These are phyloP conservation scores for Lentinula aciculospora DNA, from an alignment of 768 basidiomycete genomes.

Conservation along the genomic window DNA sequence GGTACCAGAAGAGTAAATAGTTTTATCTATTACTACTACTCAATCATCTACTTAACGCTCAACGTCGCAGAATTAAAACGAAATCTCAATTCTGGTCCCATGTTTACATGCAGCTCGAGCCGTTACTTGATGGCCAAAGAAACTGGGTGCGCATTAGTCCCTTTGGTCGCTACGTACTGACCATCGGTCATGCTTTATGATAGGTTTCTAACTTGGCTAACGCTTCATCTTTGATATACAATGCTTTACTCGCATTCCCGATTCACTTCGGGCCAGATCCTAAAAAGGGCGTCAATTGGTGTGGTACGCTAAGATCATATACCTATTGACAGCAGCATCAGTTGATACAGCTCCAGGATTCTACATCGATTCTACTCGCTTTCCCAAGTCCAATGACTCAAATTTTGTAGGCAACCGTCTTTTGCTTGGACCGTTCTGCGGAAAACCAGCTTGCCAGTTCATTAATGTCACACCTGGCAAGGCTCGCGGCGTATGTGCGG, in stretches of 20 bases:
- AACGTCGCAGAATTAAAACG: conserved; percentile 44
- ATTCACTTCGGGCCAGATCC: conserved; percentile 54
- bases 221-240: conserved; percentile 75
- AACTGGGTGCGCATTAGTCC: conserved; percentile 59
- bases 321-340: not conserved
- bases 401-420: conserved; percentile 26
- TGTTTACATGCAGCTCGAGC: conserved; percentile 55
- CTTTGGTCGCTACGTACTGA: not conserved
- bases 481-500: conserved; percentile 81
- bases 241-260: conserved; percentile 64
- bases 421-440: conserved; percentile 81
- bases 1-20: conserved; percentile 48
- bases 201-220: conserved; percentile 89
- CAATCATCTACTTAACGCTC: not conserved
- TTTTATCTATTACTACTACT: no score
- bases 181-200: not conserved
- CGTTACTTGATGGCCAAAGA: conserved; percentile 59
- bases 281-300: conserved; percentile 83
- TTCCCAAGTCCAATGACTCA: conserved; percentile 38
- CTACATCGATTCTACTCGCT: conserved; percentile 66
- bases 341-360: conserved; percentile 55
- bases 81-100: conserved; percentile 82
- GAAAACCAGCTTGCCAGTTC: conserved; percentile 87
- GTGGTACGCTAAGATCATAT: conserved; percentile 52
- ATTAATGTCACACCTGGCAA: conserved; percentile 54